phyloP scores from a whole-genome alignment of 2,329 filamentous ascomycete genomes.

The Calonectria pauciramosa region DNA sequence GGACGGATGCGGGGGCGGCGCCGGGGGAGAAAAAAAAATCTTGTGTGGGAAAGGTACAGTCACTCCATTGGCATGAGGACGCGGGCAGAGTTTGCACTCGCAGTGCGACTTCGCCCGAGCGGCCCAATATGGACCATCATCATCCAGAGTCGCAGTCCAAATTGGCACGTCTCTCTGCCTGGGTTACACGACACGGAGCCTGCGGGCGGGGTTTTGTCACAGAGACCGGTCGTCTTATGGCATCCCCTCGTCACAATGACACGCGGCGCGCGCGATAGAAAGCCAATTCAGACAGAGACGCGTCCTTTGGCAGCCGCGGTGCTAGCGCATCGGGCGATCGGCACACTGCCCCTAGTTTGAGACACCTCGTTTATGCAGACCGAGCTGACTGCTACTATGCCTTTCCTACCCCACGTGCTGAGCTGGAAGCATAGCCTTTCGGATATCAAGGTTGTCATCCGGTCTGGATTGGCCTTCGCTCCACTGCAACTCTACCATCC shows the following conservation, averaged over 20 bases:
- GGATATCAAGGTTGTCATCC: background rate
- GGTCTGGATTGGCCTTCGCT: background rate
- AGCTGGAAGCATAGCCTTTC: constrained; percentile 2
- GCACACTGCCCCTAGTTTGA: background rate
- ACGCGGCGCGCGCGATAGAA: background rate
- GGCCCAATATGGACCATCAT: background rate
- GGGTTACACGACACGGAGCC: background rate
- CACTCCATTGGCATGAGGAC: background rate
- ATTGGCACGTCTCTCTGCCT: background rate
- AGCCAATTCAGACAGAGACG: background rate
- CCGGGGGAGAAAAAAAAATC: background rate
- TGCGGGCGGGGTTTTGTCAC: background rate
- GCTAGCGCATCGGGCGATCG: constrained; percentile 3
- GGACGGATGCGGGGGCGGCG: constrained; percentile 5
- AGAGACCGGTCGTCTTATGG: background rate
- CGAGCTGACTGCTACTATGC: constrained; percentile 4
- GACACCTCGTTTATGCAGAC: constrained; percentile 7
- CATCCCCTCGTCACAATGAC: constrained; percentile 3
- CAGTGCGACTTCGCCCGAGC: background rate
- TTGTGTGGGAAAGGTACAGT: background rate
- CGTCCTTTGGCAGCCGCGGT: background rate
- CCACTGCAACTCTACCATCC: constrained; percentile 1
- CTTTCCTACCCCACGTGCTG: constrained; percentile 3
- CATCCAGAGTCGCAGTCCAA: background rate
- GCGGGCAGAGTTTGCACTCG: background rate